Conservation (phyloP, 495 filamentous ascomycete genomes). For the Hypoxylon fragiforme region DNA sequence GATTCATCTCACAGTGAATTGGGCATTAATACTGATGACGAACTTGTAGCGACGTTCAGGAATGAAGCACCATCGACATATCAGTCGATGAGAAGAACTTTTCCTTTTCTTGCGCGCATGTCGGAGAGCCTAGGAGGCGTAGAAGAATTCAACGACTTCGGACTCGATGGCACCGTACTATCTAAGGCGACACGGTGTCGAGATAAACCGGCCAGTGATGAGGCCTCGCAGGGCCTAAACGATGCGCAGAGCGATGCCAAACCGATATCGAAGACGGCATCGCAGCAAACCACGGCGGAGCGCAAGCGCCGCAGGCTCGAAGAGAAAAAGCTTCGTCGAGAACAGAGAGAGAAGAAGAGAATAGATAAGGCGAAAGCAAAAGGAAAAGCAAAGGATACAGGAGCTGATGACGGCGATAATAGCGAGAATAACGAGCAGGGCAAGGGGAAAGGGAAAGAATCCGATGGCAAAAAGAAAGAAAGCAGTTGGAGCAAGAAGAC, state of each 20-base stretch:
- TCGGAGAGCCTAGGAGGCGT: constrained; percentile 12
- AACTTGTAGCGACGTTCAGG: constrained; percentile 5
- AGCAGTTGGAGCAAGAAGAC: constrained; percentile 36
- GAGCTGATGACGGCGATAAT: background rate
- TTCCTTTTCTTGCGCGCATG: constrained; percentile 21
- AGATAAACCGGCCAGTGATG: background rate
- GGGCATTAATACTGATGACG: constrained; percentile 6
- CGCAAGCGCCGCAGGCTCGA: constrained; percentile 62
- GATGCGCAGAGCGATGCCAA: constrained; percentile 8
- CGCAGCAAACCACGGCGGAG: constrained; percentile 77
- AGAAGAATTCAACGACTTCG: constrained; percentile 23
- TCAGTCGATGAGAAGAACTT: constrained; percentile 12
- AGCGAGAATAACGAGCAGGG: background rate
- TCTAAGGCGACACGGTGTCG: constrained; percentile 21
- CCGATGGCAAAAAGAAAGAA: constrained; percentile 29
- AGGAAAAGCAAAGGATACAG: constrained; percentile 13
- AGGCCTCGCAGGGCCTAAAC: background rate
- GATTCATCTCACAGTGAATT: constrained; percentile 2
- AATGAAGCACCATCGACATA: constrained; percentile 1
- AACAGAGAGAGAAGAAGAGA: constrained; percentile 20
- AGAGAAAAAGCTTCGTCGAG: constrained; percentile 25
- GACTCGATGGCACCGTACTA: constrained; percentile 29
- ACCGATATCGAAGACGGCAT: constrained; percentile 29
- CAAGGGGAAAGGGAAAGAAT: constrained; percentile 18
- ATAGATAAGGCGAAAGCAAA: constrained; percentile 28